phyloP scores from a whole-genome alignment of 805 yeast species.

The Yarrowia keelungensis region DNA sequence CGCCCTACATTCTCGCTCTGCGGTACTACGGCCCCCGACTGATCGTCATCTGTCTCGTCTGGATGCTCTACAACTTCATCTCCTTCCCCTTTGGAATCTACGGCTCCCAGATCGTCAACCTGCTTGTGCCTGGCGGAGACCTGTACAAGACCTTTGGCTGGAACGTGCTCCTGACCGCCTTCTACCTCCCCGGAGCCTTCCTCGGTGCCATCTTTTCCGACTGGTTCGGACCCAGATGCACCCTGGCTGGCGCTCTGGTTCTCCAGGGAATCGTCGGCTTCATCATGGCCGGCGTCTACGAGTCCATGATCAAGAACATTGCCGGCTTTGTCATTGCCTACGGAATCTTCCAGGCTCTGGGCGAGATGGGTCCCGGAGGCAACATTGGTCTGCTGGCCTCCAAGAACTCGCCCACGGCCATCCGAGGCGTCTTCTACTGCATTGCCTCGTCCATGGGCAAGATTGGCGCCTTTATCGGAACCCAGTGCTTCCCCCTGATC shows the following conservation, averaged over 20 bases:
- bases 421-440: conserved; percentile 91
- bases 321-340: conserved; percentile 85
- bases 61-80: conserved; percentile 93
- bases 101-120: conserved; percentile 71
- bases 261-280: conserved; percentile 81
- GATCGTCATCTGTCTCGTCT: conserved; percentile 70
- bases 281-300: conserved; percentile 78
- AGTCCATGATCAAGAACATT: conserved; percentile 61
- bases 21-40: conserved; percentile 88
- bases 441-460: conserved; percentile 92
- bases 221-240: conserved; percentile 87
- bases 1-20: conserved; percentile 72
- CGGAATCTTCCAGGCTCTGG: conserved; percentile 85
- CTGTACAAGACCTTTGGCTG: conserved; percentile 84
- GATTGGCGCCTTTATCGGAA: conserved; percentile 90
- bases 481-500: conserved; percentile 85
- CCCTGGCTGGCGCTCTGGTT: conserved; percentile 70
- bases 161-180: conserved; percentile 86
- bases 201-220: conserved; percentile 88
- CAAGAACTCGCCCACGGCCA: conserved; percentile 83
- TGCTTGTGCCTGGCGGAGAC: conserved; percentile 65
- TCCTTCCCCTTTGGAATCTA: conserved; percentile 87
- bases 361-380: conserved; percentile 96
- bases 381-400: conserved; percentile 88
- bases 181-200: conserved; percentile 89